Evolutionary conservation across 106 monocot genomes (phyloP), one percentile per base, ranked within the genome.

Genomic region (Dendrobium catenatum): DNA sequence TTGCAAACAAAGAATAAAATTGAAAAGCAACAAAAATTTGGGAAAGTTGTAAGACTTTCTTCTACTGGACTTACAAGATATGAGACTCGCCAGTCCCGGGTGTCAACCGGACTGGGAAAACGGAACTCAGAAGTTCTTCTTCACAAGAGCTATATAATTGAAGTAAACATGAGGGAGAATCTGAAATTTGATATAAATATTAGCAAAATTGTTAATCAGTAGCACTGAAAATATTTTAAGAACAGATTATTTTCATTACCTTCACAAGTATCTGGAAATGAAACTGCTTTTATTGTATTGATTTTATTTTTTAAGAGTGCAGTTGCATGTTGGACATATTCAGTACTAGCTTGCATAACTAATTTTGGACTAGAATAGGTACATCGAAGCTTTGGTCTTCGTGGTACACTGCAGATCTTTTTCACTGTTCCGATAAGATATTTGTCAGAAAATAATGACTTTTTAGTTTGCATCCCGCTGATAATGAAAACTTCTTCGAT

Each of bases 11-110:
- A 72, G 33, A 40, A 26, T 66, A 20, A 66, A 18, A 0, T 20
- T 66, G n/a, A 66, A 20, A 22, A 0, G 7, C 66, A 22, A 66
- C 66, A 22, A 24, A 13, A 72, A 40, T 79, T 79, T 68, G 6
- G 24, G 22, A 64, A 22, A 64, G 4, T 72, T 64, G 37, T 11
- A 79, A 61, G 47, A 64, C 74, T 51, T 64, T 26, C 37, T 49
- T n/a, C 37, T 48, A 46, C 31, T 56, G 41, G 24, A 85, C 91
- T 85, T 88, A 95, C 95, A 95, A 93, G 24, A 86, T 55, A 86
- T 89, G 80, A 84, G 90, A 90, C 56, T 95, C 87, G 27, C 90
- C 89, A 68, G 70, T 88, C 77, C 95, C 92, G 47, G 95, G 90
- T 75, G 85, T 89, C 79, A 93, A 86, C 75, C 75, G 84, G 49